Percentiles rank a stretch among this genome's conserved stretches.
Conservation (phyloP, 495 filamentous ascomycete genomes). For the Xylaria bambusicola region DNA sequence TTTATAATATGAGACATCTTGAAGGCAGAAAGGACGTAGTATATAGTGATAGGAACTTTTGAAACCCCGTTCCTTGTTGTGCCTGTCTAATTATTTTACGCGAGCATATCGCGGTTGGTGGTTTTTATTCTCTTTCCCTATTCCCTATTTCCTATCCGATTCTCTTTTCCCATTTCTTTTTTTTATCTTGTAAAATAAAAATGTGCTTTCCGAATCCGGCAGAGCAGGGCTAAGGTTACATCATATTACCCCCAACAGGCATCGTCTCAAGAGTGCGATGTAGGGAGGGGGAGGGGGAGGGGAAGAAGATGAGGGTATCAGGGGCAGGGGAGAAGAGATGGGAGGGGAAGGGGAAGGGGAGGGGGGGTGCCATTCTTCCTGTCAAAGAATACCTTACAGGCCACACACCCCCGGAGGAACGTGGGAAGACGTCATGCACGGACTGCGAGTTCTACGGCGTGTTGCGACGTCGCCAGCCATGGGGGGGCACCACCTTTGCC, state of each 20-base stretch:
- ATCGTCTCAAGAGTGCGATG: not conserved
- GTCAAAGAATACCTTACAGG: not conserved
- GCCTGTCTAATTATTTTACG: not conserved
- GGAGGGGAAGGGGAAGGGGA: not conserved
- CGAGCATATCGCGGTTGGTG: slow-evolving; percentile 4
- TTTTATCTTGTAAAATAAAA: no score
- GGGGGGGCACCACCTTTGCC: not conserved
- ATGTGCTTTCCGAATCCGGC: no score
- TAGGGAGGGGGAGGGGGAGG: no score
- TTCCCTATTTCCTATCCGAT: no score
- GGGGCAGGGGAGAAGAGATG: no score
- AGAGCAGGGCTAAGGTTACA: not conserved
- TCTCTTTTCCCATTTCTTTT: no score
- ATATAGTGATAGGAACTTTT: no score
- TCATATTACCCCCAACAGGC: not conserved
- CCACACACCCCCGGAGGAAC: not conserved
- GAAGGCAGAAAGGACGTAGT: no score
- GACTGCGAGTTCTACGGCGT: not conserved
- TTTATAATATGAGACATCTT: no score
- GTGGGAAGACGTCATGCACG: slow-evolving; percentile 15
- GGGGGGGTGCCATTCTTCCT: no score
- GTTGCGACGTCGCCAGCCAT: slow-evolving; percentile 10
- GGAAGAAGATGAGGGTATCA: no score
- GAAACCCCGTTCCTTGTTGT: no score
- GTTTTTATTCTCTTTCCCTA: not conserved